Evolutionary conservation across 495 filamentous ascomycete genomes (phyloP).

Genomic region (Penicillium roqueforti): DNA sequence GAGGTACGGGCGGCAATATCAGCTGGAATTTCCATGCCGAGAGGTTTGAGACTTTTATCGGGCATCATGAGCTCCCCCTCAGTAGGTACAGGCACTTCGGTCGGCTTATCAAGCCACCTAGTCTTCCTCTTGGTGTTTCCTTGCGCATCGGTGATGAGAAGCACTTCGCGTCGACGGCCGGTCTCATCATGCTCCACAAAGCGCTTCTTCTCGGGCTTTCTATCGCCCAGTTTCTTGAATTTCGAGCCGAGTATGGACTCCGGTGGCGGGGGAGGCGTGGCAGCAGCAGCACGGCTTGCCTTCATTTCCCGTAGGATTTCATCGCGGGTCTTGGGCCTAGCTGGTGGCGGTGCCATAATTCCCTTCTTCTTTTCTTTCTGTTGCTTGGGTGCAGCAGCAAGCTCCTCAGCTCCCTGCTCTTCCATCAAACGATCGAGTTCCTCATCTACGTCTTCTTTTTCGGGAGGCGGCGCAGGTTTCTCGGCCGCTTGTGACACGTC

Average conservation of each 20-base stretch:
- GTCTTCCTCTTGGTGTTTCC: conserved; percentile 87
- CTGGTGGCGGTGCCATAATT: conserved; percentile 60
- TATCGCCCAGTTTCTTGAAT: conserved; percentile 75
- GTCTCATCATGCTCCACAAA: conserved; percentile 69
- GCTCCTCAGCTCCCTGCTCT: conserved; percentile 55
- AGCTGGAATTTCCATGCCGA: conserved; percentile 77
- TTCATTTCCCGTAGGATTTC: conserved; percentile 80
- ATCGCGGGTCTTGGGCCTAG: conserved; percentile 70
- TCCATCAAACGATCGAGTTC: conserved; percentile 70
- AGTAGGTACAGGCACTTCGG: conserved; percentile 32
- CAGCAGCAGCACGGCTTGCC: conserved; percentile 58
- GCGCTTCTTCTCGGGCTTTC: conserved; percentile 54
- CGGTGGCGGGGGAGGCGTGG: conserved; percentile 48
- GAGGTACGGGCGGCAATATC: conserved; percentile 32
- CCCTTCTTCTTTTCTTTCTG: conserved; percentile 71
- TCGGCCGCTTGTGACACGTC: conserved; percentile 47
- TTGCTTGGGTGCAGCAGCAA: conserved; percentile 40
- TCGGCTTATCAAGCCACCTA: conserved; percentile 44
- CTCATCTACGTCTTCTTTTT: conserved; percentile 58
- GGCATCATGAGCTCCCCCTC: conserved; percentile 54
- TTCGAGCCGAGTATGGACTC: conserved; percentile 62
- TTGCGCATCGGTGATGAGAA: conserved; percentile 81
- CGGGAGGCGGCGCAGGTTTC: conserved; percentile 14
- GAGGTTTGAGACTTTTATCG: conserved; percentile 58
- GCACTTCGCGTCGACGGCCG: conserved; percentile 68